Evolutionary conservation across 1,284 basidiomycete genomes (phyloP), one percentile per base, ranked within the genome.

Genomic region (Leccinum brunneo-olivaceum): DNA sequence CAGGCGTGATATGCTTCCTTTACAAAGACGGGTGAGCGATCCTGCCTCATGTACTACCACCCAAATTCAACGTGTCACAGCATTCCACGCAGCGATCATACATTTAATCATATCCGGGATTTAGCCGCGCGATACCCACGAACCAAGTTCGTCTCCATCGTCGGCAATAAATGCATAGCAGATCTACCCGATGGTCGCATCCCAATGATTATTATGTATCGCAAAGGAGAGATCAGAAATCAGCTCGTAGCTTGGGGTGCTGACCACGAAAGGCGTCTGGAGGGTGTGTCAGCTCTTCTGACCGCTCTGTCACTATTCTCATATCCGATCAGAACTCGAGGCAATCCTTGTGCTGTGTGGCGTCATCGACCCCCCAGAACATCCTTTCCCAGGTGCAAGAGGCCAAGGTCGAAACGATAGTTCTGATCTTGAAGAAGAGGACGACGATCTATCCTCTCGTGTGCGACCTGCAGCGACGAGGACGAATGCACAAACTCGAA

Each of bases 121-220:
- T 71, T 98, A 2, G 92, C 95, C 0, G 71, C 73, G 21, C 80
- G 83, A 43, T 86, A 97, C 64, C 90, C 93, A 3, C 80, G 84
- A 20, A 90, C 93, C 8, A 98, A 98, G 66, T 98, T 98, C 57
- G 88, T 98, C 49, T 91, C 89, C 28, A 98, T 98, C 55, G 81
- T 95, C 2, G 93, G 93, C 23, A 81, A 90, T 67, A 90, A 95
- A 65, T 98, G 95, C 69, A 97, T 98, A 55, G 84, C 90, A 19
- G 88, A 98, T 65, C 86, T 98, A 40, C 95, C 95, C 7, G 95
- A 98, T 58, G 75, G 80, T 30, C 85, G 94, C 47, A 68, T 94
- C 36, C 96, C 95, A 1, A 98, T 95, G 68, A 69, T 98, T 44
- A 81, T 98, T 52, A 73, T 97, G 29, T 98, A 98, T 66, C 79